A percentile compares a stretch with the other conserved stretches of the same genome.
Evolutionary conservation across 495 filamentous ascomycete species (phyloP).

Genomic region (Tuber brumale): DNA sequence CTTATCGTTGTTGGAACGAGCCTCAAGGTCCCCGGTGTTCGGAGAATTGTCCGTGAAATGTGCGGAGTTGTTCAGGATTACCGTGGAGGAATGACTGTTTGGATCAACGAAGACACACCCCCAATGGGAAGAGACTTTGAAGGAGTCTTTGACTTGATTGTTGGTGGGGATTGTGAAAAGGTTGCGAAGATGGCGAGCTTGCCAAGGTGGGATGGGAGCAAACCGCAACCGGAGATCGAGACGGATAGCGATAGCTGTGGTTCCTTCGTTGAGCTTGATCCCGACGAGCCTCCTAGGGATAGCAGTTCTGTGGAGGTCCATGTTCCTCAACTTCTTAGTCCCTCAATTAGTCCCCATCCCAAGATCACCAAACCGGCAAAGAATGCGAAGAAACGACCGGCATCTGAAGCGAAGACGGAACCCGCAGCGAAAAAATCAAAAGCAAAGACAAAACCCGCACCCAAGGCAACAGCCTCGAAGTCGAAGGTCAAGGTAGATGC

Average conservation of each 20-base stretch:
- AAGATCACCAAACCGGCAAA: conserved; percentile 16
- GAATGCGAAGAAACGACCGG: conserved; percentile 23
- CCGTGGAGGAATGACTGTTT: conserved; percentile 83
- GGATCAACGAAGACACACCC: conserved; percentile 83
- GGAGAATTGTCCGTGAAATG: conserved; percentile 82
- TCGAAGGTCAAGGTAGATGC: conserved; percentile 20
- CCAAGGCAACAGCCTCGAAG: not conserved
- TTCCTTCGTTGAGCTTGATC: conserved; percentile 35
- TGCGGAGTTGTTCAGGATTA: conserved; percentile 70
- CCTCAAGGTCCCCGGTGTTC: conserved; percentile 86
- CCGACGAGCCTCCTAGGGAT: conserved; percentile 18
- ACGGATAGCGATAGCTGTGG: conserved; percentile 36
- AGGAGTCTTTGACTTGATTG: conserved; percentile 84
- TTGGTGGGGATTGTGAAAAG: conserved; percentile 79
- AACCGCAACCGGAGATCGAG: conserved; percentile 23
- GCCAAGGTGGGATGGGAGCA: conserved; percentile 62
- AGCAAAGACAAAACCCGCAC: conserved; percentile 11
- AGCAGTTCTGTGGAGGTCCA: conserved; percentile 30
- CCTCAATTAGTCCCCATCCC: conserved; percentile 32
- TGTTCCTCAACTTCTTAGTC: conserved; percentile 31
- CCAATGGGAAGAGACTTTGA: conserved; percentile 79
- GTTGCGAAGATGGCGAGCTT: conserved; percentile 69
- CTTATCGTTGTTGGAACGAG: conserved; percentile 92
- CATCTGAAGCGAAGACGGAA: conserved; percentile 20
- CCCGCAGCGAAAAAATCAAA: conserved; percentile 23